Percentiles rank a stretch among this genome's conserved stretches.
Evolutionary conservation across 23 red algal species (phyloP).

Genomic region (Agarophyton chilense): DNA sequence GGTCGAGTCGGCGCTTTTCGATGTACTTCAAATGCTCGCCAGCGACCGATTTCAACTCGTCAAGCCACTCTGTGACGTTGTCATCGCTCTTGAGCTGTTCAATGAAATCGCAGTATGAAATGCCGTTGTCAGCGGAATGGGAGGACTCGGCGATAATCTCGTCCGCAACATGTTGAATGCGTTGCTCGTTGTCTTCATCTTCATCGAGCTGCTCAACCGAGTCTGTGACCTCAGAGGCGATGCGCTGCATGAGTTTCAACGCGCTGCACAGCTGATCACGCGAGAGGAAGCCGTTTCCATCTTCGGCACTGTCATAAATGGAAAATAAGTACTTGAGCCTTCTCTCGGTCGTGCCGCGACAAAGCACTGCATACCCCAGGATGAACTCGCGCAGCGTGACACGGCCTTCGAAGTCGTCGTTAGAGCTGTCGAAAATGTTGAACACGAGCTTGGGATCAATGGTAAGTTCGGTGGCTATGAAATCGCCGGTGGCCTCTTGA

Average conservation of each 20-base stretch:
- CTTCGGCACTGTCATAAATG: slow-evolving; percentile 53
- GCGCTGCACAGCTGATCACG: slow-evolving; percentile 55
- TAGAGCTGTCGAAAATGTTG: slow-evolving; percentile 68
- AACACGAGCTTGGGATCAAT: slow-evolving; percentile 64
- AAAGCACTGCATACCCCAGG: slow-evolving; percentile 80
- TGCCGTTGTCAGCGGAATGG: slow-evolving; percentile 34
- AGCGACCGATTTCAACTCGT: slow-evolving; percentile 56
- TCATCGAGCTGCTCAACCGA: slow-evolving; percentile 31
- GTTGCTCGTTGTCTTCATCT: slow-evolving; percentile 42
- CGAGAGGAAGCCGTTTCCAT: slow-evolving; percentile 30
- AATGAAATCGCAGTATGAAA: slow-evolving; percentile 82
- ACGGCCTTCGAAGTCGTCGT: slow-evolving; percentile 33
- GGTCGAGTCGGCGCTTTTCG: slow-evolving; percentile 64
- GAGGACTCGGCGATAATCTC: slow-evolving; percentile 50
- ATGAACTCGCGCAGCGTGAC: slow-evolving; percentile 84
- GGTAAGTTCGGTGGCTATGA: slow-evolving; percentile 58
- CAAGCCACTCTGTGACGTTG: slow-evolving; percentile 70
- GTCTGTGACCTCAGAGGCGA: slow-evolving; percentile 48
- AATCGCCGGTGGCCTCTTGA: slow-evolving; percentile 35
- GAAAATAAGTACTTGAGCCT: slow-evolving; percentile 80
- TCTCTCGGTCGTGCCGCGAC: slow-evolving; percentile 63
- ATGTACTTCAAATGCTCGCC: slow-evolving; percentile 69
- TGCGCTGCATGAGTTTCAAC: slow-evolving; percentile 59
- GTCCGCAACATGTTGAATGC: slow-evolving; percentile 33
- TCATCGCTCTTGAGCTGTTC: slow-evolving; percentile 44